Conservation (phyloP, 1,284 basidiomycete species). For the Ustilago nuda region DNA sequence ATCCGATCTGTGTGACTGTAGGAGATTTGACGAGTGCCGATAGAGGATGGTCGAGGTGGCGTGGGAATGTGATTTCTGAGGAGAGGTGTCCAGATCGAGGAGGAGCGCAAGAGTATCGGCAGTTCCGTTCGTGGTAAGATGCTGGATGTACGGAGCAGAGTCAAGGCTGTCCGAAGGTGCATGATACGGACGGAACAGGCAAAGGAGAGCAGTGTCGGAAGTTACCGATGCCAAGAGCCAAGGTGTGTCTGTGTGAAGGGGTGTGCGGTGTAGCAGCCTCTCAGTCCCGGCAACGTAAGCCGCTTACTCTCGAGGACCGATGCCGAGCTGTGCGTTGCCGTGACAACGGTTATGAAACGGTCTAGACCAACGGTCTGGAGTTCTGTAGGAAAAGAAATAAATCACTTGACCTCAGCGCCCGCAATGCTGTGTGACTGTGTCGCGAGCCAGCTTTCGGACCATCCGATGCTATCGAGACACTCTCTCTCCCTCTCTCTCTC, state of each 20-base stretch:
- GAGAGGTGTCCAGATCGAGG: background rate
- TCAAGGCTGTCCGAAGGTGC: constrained; percentile 20
- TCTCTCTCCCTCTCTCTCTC: too few species aligned
- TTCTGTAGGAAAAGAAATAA: too few species aligned
- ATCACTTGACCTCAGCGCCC: too few species aligned
- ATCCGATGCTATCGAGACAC: background rate
- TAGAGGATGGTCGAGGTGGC: background rate
- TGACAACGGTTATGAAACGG: too few species aligned
- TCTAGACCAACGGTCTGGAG: too few species aligned
- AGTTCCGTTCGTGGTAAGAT: constrained; percentile 5
- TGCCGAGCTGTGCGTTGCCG: too few species aligned
- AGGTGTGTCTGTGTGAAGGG: constrained; percentile 2
- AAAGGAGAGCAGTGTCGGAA: constrained; percentile 2
- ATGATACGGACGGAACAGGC: constrained; percentile 11
- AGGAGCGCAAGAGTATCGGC: constrained; percentile 12
- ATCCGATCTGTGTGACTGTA: constrained; percentile 22
- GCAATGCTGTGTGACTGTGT: background rate
- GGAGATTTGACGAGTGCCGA: constrained; percentile 8
- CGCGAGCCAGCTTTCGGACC: background rate
- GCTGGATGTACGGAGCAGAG: constrained; percentile 17
- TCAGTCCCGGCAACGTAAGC: too few species aligned
- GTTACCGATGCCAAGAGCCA: constrained; percentile 10
- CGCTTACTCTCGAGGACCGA: too few species aligned
- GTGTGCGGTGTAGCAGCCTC: background rate
- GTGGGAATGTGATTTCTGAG: constrained; percentile 20